These are phyloP conservation scores for Odonthalia washingtoniensis DNA, from an alignment of 31 red algal species.

Conservation along the genomic window DNA sequence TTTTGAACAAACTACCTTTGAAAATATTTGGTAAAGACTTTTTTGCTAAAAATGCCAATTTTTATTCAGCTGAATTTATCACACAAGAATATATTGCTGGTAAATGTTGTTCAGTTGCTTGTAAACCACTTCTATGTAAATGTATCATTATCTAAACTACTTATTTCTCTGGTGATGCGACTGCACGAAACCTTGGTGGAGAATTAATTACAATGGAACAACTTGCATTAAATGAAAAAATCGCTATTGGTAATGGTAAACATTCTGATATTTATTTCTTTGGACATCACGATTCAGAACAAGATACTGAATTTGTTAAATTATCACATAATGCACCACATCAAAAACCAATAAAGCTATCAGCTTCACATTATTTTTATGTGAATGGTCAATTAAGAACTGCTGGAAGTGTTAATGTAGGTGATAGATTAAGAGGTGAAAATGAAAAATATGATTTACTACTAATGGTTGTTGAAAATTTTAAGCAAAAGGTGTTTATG, in stretches of 20 bases:
- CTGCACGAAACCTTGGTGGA: conserved; percentile 49
- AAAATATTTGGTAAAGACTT: conserved; percentile 42
- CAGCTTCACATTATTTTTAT: conserved; percentile 73
- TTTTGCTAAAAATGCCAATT: conserved; percentile 23
- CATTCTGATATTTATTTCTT: conserved; percentile 75
- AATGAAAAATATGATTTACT: conserved; percentile 53
- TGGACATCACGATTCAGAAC: conserved; percentile 50
- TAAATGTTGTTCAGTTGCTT: conserved; percentile 35
- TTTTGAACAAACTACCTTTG: conserved; percentile 7
- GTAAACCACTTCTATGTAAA: conserved; percentile 29
- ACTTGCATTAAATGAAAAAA: conserved; percentile 46
- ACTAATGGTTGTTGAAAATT: conserved; percentile 25
- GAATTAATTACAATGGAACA: conserved; percentile 53
- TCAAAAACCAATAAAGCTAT: conserved; percentile 53
- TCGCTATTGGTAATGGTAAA: conserved; percentile 66
- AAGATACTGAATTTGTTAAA: conserved; percentile 49
- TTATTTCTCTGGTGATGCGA: conserved; percentile 69
- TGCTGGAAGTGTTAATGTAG: conserved; percentile 41
- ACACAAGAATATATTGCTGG: conserved; percentile 55
- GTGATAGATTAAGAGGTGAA: conserved; percentile 61
- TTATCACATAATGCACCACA: conserved; percentile 28
- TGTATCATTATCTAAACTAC: conserved; percentile 37
- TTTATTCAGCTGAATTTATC: conserved; percentile 31
- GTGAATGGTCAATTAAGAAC: conserved; percentile 74
- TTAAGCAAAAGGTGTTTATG: conserved; percentile 50